These are phyloP conservation scores for Lyophyllum atratum DNA, from an alignment of 768 basidiomycete genomes.

Conservation along the genomic window DNA sequence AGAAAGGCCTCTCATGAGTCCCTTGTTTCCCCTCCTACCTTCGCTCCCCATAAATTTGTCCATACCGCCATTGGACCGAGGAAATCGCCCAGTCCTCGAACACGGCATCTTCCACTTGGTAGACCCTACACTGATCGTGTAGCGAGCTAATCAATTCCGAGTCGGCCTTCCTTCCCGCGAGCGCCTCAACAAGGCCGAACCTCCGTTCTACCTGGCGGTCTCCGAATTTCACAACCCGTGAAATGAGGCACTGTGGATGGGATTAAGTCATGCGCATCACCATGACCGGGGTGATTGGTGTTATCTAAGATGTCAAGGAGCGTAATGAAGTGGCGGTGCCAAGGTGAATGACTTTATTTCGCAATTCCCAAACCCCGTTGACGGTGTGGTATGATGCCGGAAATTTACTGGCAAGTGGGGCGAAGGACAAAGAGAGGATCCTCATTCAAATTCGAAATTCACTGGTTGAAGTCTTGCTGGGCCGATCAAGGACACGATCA, in stretches of 20 bases:
- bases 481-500: constrained; percentile 1
- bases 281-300: constrained; percentile 5
- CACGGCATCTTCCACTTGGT: neutral
- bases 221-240: neutral
- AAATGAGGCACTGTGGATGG: neutral
- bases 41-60: neutral
- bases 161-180: neutral
- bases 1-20: no score
- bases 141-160: neutral
- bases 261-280: neutral
- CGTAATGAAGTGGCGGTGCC: constrained; percentile 10
- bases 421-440: neutral
- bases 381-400: neutral
- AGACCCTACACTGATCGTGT: neutral
- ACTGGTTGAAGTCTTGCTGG: neutral
- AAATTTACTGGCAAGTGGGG: neutral
- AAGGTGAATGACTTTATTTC: neutral
- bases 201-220: neutral
- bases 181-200: neutral
- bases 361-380: constrained; percentile 3
- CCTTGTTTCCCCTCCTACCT: neutral
- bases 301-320: neutral
- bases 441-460: neutral
- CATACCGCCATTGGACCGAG: neutral
- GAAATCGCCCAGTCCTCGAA: neutral